Base-by-base conservation (phyloP, 331 rosid genomes). In the Quercus tomentella region DNA sequence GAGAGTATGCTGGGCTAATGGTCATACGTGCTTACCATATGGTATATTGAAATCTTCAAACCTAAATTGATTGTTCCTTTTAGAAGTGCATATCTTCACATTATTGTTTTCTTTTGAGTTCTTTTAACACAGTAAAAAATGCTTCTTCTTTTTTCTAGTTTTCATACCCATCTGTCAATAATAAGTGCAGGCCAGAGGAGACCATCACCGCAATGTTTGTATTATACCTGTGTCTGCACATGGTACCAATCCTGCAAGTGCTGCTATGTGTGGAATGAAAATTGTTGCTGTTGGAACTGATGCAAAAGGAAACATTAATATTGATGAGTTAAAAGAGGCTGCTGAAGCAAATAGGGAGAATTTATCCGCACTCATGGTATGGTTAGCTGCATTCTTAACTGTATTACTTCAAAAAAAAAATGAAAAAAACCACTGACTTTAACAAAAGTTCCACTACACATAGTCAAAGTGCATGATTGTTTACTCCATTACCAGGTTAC, bases 261-360 rank as follows among this genome's bases (percentile, higher is more conserved):
- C 99, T 80, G 99, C 99, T 51, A 96, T 96, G 99, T 87, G 92
- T 84, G 99, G 99, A 80, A 96, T 96, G 99, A 92, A 92, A 84
- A 96, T 96, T 74, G 99, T 96, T 72, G 31, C 97, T 3, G 85
- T 96, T 21, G 99, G 99, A 85, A 96, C 99, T 45, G 99, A 96
- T 90, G 91, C 99, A 56, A 89, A 96, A 85, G 99, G 99, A 79
- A 96, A 96, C 88, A 96, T 96, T 69, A 93, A 93, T 75, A 96
- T 96, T 70, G 85, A 80, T 80, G 97, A 96, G 86, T 89, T 96
- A 82, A 96, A 83, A 84, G 86, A 93, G 86, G 99, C 99, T 71
- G 99, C 99, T 74, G 98, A 96, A 86, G 81, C 84, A 77, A 85
- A 96, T 35, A 93, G 84, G 89, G 90, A 96, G 73, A 85, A 88